These are phyloP conservation scores for Phytopythium ostracodes DNA, from an alignment of 352 stramenopile species.

Conservation along the genomic window DNA sequence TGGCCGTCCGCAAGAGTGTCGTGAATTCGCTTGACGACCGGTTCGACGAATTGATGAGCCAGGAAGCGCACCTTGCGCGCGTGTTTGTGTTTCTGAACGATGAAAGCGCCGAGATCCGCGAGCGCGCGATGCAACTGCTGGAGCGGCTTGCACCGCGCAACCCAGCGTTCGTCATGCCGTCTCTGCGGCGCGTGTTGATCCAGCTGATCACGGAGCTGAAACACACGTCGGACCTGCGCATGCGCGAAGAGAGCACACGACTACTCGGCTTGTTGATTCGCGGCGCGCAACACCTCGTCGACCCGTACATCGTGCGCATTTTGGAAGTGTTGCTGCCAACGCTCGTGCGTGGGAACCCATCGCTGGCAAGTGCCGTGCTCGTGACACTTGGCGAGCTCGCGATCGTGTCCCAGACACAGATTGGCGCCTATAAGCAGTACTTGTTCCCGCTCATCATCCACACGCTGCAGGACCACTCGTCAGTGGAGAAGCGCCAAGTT, in stretches of 20 bases:
- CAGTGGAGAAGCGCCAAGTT: conserved; percentile 93
- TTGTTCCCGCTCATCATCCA: conserved; percentile 96
- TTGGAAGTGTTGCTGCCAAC: conserved; percentile 80
- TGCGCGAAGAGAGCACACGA: conserved; percentile 87
- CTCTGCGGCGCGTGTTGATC: conserved; percentile 91
- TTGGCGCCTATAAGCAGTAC: conserved; percentile 92
- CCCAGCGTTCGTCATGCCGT: conserved; percentile 94
- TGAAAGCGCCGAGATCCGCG: conserved; percentile 81
- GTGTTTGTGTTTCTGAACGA: conserved; percentile 97
- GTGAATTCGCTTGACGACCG: conserved; percentile 89
- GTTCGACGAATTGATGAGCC: conserved; percentile 93
- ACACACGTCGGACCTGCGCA: conserved; percentile 84
- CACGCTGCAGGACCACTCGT: conserved; percentile 96
- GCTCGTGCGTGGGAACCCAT: conserved; percentile 82
- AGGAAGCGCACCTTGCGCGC: conserved; percentile 89
- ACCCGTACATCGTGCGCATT: conserved; percentile 76
- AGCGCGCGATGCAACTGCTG: conserved; percentile 90
- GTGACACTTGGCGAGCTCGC: conserved; percentile 90
- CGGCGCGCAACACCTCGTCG: conserved; percentile 82
- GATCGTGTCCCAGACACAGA: conserved; percentile 85
- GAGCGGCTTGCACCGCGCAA: conserved; percentile 93
- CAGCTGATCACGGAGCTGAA: conserved; percentile 95
- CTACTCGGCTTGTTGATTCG: conserved; percentile 84
- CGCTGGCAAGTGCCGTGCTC: conserved; percentile 70
- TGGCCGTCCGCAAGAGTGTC: conserved; percentile 90